Conservation (phyloP, 805 yeast genomes). For the Candida fluviatilis region DNA sequence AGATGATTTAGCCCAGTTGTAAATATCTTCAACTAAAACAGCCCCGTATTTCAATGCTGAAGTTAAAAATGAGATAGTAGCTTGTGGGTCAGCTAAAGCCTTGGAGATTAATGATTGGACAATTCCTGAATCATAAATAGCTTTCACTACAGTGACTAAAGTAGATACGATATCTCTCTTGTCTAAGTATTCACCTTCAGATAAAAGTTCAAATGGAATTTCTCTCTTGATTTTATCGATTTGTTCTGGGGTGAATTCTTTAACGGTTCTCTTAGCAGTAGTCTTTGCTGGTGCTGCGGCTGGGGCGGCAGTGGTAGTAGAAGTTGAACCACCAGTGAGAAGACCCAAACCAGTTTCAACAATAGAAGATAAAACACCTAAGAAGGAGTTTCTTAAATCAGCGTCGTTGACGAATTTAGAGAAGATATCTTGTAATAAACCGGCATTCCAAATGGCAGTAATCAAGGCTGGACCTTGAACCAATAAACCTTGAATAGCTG, state of each 20-base stretch:
- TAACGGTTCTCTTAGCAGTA: constrained; percentile 11
- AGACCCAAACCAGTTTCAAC: constrained; percentile 29
- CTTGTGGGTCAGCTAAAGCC: constrained; percentile 34
- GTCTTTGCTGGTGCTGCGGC: background rate
- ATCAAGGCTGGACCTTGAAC: constrained; percentile 39
- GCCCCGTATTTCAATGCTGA: constrained; percentile 30
- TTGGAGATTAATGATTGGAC: constrained; percentile 26
- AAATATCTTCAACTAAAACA: constrained; percentile 31
- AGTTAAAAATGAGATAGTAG: constrained; percentile 28
- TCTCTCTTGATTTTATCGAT: constrained; percentile 5
- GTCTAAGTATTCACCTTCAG: constrained; percentile 24
- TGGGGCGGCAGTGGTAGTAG: constrained; percentile 1
- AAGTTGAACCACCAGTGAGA: constrained; percentile 9
- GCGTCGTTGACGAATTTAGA: constrained; percentile 26
- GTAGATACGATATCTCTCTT: constrained; percentile 34
- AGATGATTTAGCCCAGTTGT: constrained; percentile 33
- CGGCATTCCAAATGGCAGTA: constrained; percentile 38
- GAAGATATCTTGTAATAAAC: constrained; percentile 32
- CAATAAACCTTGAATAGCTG: constrained; percentile 29
- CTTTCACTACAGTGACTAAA: constrained; percentile 22
- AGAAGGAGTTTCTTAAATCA: constrained; percentile 29
- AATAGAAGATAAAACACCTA: constrained; percentile 29
- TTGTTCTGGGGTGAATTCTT: constrained; percentile 2
- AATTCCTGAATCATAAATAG: constrained; percentile 33
- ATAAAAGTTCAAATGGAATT: background rate